These are phyloP conservation scores for Somion occarium DNA, from an alignment of 1,284 basidiomycete genomes.

Conservation along the genomic window DNA sequence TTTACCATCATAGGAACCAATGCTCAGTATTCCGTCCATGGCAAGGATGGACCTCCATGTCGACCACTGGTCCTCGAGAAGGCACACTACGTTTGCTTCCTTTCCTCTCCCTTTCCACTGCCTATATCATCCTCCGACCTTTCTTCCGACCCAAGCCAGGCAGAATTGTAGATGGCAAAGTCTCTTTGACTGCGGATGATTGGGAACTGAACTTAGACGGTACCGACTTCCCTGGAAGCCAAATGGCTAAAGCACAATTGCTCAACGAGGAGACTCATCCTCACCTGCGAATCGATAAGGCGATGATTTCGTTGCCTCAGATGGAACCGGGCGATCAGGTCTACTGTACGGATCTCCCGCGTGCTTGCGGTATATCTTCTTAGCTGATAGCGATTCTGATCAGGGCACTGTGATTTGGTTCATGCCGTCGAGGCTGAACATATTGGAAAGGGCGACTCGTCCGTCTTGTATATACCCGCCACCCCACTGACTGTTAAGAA, in stretches of 20 bases:
- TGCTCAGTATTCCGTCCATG: conserved; percentile 77
- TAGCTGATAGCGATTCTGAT: background rate
- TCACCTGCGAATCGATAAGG: conserved; percentile 55
- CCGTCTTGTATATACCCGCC: conserved; percentile 78
- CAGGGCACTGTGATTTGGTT: conserved; percentile 63
- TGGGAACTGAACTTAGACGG: conserved; percentile 62
- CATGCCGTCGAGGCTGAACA: conserved; percentile 71
- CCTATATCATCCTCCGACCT: conserved; percentile 72
- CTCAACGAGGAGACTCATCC: conserved; percentile 62
- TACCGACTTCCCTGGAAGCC: conserved; percentile 58
- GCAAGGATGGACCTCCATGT: conserved; percentile 74
- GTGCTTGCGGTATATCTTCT: conserved; percentile 11
- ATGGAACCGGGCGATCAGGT: conserved; percentile 74
- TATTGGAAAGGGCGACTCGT: conserved; percentile 57
- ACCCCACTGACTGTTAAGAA: conserved; percentile 66
- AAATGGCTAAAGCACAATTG: conserved; percentile 61
- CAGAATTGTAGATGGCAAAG: conserved; percentile 7
- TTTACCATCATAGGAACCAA: conserved; percentile 38
- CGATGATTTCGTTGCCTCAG: conserved; percentile 46
- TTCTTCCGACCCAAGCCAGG: conserved; percentile 52
- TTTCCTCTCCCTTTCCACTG: conserved; percentile 48
- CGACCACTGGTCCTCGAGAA: conserved; percentile 55
- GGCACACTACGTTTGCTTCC: conserved; percentile 65
- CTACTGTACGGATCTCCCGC: conserved; percentile 47
- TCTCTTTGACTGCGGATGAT: conserved; percentile 38